A percentile compares a stretch with the other conserved stretches of the same genome.
These are phyloP conservation scores for Hemileccinum impolitum DNA, from an alignment of 768 basidiomycete species.

Conservation along the genomic window DNA sequence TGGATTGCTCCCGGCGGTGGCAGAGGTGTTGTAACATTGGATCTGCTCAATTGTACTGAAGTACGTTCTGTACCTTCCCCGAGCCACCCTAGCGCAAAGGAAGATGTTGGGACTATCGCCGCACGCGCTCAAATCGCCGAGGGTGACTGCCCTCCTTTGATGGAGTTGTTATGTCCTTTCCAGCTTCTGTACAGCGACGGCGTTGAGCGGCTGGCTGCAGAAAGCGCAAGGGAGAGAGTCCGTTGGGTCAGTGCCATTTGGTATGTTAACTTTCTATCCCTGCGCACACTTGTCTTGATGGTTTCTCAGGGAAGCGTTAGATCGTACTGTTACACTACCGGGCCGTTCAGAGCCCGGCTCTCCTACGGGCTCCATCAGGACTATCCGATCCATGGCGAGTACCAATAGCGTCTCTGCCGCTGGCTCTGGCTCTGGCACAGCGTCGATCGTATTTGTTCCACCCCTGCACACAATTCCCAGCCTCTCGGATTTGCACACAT, in stretches of 20 bases:
- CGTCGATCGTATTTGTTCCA: slow-evolving; percentile 75
- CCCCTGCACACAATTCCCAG: slow-evolving; percentile 70
- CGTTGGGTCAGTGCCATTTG: slow-evolving; percentile 91
- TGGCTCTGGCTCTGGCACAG: slow-evolving; percentile 49
- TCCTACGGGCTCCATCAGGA: slow-evolving; percentile 60
- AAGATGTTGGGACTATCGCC: slow-evolving; percentile 85
- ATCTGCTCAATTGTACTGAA: slow-evolving; percentile 81
- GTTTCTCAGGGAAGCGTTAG: slow-evolving; percentile 67
- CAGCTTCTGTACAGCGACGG: slow-evolving; percentile 90
- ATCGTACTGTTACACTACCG: slow-evolving; percentile 55
- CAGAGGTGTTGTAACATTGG: slow-evolving; percentile 80
- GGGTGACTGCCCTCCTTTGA: slow-evolving; percentile 44
- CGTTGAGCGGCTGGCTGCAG: slow-evolving; percentile 84
- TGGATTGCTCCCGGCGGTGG: slow-evolving; percentile 86
- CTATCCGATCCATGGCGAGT: slow-evolving; percentile 56
- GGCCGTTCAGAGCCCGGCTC: slow-evolving; percentile 42
- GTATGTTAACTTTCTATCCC: slow-evolving; percentile 39
- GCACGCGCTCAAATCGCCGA: slow-evolving; percentile 56
- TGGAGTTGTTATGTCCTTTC: slow-evolving; percentile 83
- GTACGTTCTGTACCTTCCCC: slow-evolving; percentile 83
- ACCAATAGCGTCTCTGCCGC: slow-evolving; percentile 36
- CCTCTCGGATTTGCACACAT: slow-evolving; percentile 56
- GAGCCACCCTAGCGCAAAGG: slow-evolving; percentile 72
- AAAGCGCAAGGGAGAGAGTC: slow-evolving; percentile 80
- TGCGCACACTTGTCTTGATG: neutral